phyloP scores from a whole-genome alignment of 148 eudicot species.

The Fagopyrum esculentum region DNA sequence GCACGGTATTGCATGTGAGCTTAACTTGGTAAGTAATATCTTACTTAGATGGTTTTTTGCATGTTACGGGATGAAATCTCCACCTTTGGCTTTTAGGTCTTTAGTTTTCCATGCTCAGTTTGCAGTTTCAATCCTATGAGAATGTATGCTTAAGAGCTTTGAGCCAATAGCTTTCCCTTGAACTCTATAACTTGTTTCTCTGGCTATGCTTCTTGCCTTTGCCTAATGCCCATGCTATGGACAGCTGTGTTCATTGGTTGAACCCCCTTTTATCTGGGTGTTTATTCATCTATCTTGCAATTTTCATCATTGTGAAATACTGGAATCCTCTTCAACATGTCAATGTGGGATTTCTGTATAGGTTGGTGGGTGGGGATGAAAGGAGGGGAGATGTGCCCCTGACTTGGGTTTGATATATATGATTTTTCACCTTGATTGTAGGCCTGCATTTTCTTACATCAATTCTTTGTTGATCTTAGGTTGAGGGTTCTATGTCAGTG shows the following conservation, averaged over 20 bases:
- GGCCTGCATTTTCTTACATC: not conserved
- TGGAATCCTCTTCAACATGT: not conserved
- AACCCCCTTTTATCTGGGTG: not conserved
- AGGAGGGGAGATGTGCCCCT: not conserved
- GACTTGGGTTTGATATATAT: not conserved
- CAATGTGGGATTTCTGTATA: not conserved
- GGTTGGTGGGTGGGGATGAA: not conserved
- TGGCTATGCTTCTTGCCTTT: not conserved
- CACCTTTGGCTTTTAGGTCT: not conserved
- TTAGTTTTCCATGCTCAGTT: not conserved
- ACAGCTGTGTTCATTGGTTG: not conserved
- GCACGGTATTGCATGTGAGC: slow-evolving; percentile 54
- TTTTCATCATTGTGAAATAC: not conserved
- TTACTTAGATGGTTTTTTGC: not conserved
- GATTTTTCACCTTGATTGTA: not conserved
- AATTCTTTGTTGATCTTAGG: slow-evolving; percentile 29
- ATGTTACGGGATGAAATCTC: not conserved
- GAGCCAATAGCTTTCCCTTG: not conserved
- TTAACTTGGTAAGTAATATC: slow-evolving; percentile 48
- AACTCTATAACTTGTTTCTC: not conserved
- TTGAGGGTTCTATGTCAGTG: slow-evolving; percentile 88
- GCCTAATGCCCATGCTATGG: not conserved
- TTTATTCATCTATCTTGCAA: not conserved
- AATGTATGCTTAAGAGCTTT: not conserved
- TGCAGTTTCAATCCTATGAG: not conserved